A percentile compares a stretch with the other conserved stretches of the same genome.
These are phyloP conservation scores for Backusella luteola DNA, from an alignment of 192 early-diverging fungal species.

Conservation along the genomic window DNA sequence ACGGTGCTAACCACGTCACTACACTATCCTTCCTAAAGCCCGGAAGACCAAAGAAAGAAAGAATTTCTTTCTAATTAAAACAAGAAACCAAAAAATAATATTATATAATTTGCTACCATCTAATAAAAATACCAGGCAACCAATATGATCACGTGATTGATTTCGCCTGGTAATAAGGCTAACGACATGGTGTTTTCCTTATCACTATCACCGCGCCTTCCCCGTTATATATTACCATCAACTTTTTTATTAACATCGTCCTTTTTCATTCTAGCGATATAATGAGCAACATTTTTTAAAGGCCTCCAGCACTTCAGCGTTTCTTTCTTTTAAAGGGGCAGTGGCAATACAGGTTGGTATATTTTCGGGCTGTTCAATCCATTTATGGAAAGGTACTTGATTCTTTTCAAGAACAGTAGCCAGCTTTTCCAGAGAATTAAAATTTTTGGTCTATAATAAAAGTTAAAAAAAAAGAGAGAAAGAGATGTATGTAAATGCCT, in stretches of 20 bases:
- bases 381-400: slow-evolving; percentile 59
- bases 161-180: background rate
- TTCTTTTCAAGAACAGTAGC: slow-evolving; percentile 51
- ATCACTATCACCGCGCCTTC: background rate
- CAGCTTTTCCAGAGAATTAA: slow-evolving; percentile 57
- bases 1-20: background rate
- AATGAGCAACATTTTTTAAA: slow-evolving; percentile 49
- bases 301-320: slow-evolving; percentile 39
- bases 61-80: background rate
- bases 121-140: background rate
- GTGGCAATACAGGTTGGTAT: slow-evolving; percentile 72
- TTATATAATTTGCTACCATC: background rate
- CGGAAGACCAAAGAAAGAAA: background rate
- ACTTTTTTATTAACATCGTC: background rate
- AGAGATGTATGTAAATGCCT: background rate
- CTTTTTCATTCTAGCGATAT: slow-evolving; percentile 20
- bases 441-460: slow-evolving; percentile 58
- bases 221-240: background rate
- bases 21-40: background rate
- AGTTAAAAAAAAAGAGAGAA: background rate
- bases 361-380: slow-evolving; percentile 80
- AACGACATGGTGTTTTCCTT: no score
- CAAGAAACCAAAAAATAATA: background rate
- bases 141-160: background rate
- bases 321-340: slow-evolving; percentile 56